These are phyloP conservation scores for Coemansia sp. DNA, from an alignment of 192 early-diverging fungal species.

Conservation along the genomic window DNA sequence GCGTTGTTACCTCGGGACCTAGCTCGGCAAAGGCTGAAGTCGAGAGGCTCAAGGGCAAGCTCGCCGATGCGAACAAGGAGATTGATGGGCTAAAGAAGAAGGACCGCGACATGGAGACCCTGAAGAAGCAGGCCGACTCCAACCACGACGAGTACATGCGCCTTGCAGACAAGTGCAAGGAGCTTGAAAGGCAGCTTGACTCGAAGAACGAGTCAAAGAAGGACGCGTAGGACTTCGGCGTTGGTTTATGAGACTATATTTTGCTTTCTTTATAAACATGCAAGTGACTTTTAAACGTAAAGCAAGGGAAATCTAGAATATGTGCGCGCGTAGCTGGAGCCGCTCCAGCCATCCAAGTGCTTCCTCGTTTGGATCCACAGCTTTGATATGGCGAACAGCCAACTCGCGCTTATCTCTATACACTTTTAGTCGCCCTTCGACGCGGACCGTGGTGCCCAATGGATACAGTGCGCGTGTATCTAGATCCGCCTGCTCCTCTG, in stretches of 20 bases:
- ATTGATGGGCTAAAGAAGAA: slow-evolving; percentile 48
- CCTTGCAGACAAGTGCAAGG: slow-evolving; percentile 49
- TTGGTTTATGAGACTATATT: not conserved
- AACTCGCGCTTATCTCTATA: slow-evolving; percentile 42
- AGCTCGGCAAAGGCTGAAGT: slow-evolving; percentile 32
- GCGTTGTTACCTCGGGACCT: slow-evolving; percentile 23
- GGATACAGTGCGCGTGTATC: slow-evolving; percentile 8
- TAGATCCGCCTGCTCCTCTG: slow-evolving; percentile 22
- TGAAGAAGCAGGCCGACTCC: slow-evolving; percentile 57
- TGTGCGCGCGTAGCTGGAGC: slow-evolving; percentile 27
- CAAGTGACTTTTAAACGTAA: not conserved
- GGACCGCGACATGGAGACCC: slow-evolving; percentile 51
- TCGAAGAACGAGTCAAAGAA: slow-evolving; percentile 46
- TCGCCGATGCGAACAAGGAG: slow-evolving; percentile 47
- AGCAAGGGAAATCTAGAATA: not conserved
- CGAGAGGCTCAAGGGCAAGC: slow-evolving; percentile 40
- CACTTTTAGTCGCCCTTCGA: slow-evolving; percentile 34
- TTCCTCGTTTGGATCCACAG: slow-evolving; percentile 34
- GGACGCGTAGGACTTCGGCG: slow-evolving; percentile 23
- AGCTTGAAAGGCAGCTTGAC: slow-evolving; percentile 39
- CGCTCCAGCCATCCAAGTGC: slow-evolving; percentile 49
- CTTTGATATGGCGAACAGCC: slow-evolving; percentile 18
- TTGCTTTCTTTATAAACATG: slow-evolving; percentile 7
- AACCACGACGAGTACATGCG: slow-evolving; percentile 58
- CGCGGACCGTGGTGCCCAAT: slow-evolving; percentile 30